phyloP scores from a whole-genome alignment of 331 rosid genomes.

The Pyrus hybrid region DNA sequence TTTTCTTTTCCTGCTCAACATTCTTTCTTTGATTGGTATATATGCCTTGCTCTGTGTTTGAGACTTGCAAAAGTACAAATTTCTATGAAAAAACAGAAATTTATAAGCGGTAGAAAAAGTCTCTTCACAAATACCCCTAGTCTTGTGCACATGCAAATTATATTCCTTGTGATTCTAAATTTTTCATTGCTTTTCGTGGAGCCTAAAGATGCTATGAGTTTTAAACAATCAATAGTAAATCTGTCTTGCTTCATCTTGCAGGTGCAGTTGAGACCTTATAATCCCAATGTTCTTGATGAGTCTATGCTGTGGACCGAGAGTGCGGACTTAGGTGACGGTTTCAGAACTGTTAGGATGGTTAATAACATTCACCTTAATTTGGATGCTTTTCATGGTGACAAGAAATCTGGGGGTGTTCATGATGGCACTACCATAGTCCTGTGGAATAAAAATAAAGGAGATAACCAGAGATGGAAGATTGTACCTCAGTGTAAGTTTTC shows the following conservation, averaged over 20 bases:
- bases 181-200: not conserved
- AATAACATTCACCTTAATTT: slow-evolving; percentile 60
- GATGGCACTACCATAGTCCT: slow-evolving; percentile 70
- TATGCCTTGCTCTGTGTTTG: not conserved
- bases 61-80: not conserved
- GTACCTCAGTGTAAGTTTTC: slow-evolving; percentile 55
- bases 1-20: not conserved
- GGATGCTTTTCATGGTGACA: slow-evolving; percentile 82
- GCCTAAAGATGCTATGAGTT: not conserved
- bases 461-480: slow-evolving; percentile 78
- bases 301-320: slow-evolving; percentile 62
- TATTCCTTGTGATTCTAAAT: not conserved
- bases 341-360: slow-evolving; percentile 71
- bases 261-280: slow-evolving; percentile 57
- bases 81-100: not conserved
- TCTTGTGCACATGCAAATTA: not conserved
- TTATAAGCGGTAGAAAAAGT: not conserved
- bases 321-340: slow-evolving; percentile 51
- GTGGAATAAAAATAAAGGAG: slow-evolving; percentile 75
- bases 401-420: slow-evolving; percentile 71
- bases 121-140: not conserved
- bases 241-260: slow-evolving; percentile 18
- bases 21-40: not conserved
- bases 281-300: slow-evolving; percentile 19
- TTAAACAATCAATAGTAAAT: not conserved